Evolutionary conservation across 1,284 basidiomycete genomes (phyloP).

Genomic region (Irpex rosettiformis): DNA sequence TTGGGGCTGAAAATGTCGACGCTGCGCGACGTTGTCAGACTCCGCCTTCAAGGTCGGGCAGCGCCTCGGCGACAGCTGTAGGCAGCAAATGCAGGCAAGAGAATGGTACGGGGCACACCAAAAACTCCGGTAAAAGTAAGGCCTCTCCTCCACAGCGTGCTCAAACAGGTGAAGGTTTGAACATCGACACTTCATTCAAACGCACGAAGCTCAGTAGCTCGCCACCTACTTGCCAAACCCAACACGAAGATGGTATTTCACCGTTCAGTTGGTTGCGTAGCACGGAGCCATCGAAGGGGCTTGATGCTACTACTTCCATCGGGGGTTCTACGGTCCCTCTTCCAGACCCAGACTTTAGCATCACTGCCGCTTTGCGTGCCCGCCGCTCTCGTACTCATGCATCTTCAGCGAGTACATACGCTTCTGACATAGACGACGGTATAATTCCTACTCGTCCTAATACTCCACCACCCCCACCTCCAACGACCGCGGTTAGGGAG

Average conservation of each 20-base stretch:
- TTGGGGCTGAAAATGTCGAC: background rate
- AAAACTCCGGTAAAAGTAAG: background rate
- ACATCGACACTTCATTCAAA: background rate
- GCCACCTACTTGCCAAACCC: background rate
- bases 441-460: background rate
- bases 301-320: background rate
- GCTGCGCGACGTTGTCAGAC: background rate
- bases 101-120: background rate
- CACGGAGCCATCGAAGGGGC: background rate
- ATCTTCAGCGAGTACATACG: background rate
- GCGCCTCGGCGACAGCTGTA: background rate
- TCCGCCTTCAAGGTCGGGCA: background rate
- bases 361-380: background rate
- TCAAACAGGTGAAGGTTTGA: background rate
- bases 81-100: background rate
- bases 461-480: background rate
- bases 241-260: background rate
- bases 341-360: background rate
- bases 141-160: background rate
- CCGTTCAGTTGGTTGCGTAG: background rate
- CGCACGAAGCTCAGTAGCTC: background rate
- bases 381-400: background rate
- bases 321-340: background rate
- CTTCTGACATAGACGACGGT: background rate
- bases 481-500: background rate